Evolutionary conservation across 2,329 filamentous ascomycete genomes (phyloP).

Genomic region (Calonectria pseudoturangicola): DNA sequence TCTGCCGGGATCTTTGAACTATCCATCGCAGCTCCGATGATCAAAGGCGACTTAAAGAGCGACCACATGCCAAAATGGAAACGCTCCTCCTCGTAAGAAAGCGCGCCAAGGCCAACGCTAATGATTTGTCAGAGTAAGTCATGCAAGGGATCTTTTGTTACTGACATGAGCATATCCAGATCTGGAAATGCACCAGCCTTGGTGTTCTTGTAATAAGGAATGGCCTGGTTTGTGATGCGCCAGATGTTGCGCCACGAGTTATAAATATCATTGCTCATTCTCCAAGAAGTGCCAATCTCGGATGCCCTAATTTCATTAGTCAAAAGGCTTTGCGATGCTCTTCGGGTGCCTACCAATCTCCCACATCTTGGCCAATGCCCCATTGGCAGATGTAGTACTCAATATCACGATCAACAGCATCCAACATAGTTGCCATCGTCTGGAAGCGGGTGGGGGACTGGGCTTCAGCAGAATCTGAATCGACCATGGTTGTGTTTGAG

Average conservation of each 20-base stretch:
- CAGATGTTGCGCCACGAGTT: slow-evolving; percentile 70
- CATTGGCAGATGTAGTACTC: slow-evolving; percentile 72
- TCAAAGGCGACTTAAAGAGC: slow-evolving; percentile 70
- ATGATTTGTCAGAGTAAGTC: background rate
- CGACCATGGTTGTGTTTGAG: slow-evolving; percentile 64
- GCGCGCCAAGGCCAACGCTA: slow-evolving; percentile 67
- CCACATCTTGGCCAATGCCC: slow-evolving; percentile 69
- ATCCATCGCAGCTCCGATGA: slow-evolving; percentile 67
- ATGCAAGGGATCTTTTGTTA: fast-evolving
- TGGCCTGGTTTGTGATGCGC: slow-evolving; percentile 71
- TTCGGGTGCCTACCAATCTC: slow-evolving; percentile 60
- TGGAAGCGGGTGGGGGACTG: slow-evolving; percentile 65
- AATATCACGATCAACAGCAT: slow-evolving; percentile 63
- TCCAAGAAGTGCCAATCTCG: slow-evolving; percentile 67
- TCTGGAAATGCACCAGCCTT: slow-evolving; percentile 69
- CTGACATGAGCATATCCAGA: slow-evolving; percentile 71
- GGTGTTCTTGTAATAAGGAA: slow-evolving; percentile 66
- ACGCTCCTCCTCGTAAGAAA: slow-evolving; percentile 67
- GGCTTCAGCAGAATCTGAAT: slow-evolving; percentile 61
- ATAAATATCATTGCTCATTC: slow-evolving; percentile 73
- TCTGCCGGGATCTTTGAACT: slow-evolving; percentile 59
- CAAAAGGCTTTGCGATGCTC: fast-evolving
- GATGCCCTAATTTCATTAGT: slow-evolving; percentile 59
- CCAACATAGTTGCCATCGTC: slow-evolving; percentile 67
- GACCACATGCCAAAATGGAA: slow-evolving; percentile 73